A percentile compares a stretch with the other conserved stretches of the same genome.
phyloP scores from a whole-genome alignment of 139 green algal species.

The Coelastrella sp. region DNA sequence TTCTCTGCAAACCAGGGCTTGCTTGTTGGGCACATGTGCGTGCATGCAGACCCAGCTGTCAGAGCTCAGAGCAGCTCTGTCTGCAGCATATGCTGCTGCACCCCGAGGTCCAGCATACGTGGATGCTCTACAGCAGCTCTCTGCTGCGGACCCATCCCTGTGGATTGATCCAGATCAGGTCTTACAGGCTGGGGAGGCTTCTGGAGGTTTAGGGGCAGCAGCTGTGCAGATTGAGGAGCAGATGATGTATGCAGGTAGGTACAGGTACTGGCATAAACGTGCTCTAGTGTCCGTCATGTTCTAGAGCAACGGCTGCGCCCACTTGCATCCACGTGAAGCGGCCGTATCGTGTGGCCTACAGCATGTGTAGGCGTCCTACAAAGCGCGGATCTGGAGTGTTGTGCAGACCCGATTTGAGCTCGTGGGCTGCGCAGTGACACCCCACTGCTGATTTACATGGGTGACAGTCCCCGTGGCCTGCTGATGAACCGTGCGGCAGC shows the following conservation, averaged over 20 bases:
- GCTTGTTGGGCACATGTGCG: no score
- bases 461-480: no score
- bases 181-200: neutral
- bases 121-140: constrained; percentile 24
- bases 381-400: no score
- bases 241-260: constrained; percentile 35
- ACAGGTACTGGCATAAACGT: neutral
- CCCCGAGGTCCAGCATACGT: constrained; percentile 4
- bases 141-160: constrained; percentile 12
- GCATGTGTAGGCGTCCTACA: no score
- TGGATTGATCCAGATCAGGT: constrained; percentile 27
- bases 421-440: no score
- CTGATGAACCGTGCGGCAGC: no score
- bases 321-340: neutral
- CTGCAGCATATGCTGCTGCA: constrained; percentile 13
- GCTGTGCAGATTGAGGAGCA: constrained; percentile 36
- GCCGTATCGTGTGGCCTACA: neutral
- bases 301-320: neutral
- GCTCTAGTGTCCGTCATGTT: no score
- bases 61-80: constrained; percentile 2
- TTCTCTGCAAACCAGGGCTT: no score
- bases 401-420: no score
- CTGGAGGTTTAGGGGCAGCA: constrained; percentile 23
- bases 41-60: neutral
- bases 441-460: no score